Base-by-base conservation (phyloP, 352 stramenopile genomes). In the Globisporangium nodosum region DNA sequence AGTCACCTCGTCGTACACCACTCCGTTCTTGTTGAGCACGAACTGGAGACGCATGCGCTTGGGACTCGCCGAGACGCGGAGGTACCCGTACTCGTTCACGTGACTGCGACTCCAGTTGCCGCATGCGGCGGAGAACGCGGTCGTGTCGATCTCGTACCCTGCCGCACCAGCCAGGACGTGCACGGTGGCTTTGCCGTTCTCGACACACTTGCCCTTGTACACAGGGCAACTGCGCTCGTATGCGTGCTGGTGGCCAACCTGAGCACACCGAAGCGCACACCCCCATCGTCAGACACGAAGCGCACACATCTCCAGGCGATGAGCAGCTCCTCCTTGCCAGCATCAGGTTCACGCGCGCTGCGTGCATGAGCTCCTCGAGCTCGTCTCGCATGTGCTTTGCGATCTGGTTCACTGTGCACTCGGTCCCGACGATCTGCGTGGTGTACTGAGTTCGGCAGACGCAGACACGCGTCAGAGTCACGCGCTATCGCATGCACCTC, bases 161-260 rank as follows among this genome's bases (percentile, higher is more conserved):
- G 85, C 87, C n/a, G 86, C 82, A 3, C 88, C 88, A 9, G 85
- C 71, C 1, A 96, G 68, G 3, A 93, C 60, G 61, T 96, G 85
- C 18, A 96, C 79, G 0, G 86, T 76, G 4, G 66, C 79, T 37
- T 68, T 77, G 13, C 70, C 74, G 45, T 90, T 63, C 3, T 52
- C 59, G 16, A 81, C 63, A 47, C 88, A 96, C 40, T 82, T 60
- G 30, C 78, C 81, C 13, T 70, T 70, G 63, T 81, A 87, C 16
- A 96, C 66, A 3, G 84, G 78, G 52, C 92, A 98, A 37, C 73
- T 92, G 21, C 88, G 80, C 54, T 97, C 76, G 66, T 97, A 97
- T 2, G 77, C 78, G 66, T 98, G 91, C 64, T 96, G 87, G 61
- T 98, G 91, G 0, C 90, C 91, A 57, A 82, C 75, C 61, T 90